These are phyloP conservation scores for Boletus rufocinnamomeus DNA, from an alignment of 768 basidiomycete species.

Conservation along the genomic window DNA sequence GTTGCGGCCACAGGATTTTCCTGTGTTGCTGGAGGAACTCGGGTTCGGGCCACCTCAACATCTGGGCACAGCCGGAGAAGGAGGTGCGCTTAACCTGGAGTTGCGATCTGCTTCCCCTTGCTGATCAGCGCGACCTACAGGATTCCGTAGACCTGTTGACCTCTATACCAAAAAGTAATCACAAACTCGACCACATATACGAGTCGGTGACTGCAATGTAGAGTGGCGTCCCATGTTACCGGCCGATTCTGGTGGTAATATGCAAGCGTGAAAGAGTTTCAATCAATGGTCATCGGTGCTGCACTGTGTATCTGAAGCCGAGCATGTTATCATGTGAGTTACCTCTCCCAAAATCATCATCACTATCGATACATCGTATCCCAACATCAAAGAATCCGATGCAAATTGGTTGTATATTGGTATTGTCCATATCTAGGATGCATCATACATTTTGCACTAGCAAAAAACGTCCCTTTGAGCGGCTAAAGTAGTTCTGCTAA, in stretches of 20 bases:
- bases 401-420: not conserved
- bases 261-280: not conserved
- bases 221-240: not conserved
- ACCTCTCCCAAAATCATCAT: not conserved
- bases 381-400: not conserved
- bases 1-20: constrained; percentile 68
- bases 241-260: not conserved
- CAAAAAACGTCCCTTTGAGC: not conserved
- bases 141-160: constrained; percentile 49
- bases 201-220: not conserved
- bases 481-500: not conserved
- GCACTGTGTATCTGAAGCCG: too few relatives aligned
- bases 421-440: constrained; percentile 8
- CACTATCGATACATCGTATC: too few relatives aligned
- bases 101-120: not conserved
- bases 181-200: not conserved
- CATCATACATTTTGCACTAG: not conserved
- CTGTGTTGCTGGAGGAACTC: constrained; percentile 49
- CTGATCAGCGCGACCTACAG: constrained; percentile 12
- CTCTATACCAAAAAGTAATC: constrained; percentile 51
- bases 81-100: constrained; percentile 45
- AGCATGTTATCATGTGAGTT: not conserved
- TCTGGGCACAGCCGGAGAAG: constrained; percentile 61
- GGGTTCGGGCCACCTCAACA: constrained; percentile 59
- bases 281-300: not conserved